These are phyloP conservation scores for Elsinoe fawcettii DNA, from an alignment of 2,329 filamentous ascomycete species.

Conservation along the genomic window DNA sequence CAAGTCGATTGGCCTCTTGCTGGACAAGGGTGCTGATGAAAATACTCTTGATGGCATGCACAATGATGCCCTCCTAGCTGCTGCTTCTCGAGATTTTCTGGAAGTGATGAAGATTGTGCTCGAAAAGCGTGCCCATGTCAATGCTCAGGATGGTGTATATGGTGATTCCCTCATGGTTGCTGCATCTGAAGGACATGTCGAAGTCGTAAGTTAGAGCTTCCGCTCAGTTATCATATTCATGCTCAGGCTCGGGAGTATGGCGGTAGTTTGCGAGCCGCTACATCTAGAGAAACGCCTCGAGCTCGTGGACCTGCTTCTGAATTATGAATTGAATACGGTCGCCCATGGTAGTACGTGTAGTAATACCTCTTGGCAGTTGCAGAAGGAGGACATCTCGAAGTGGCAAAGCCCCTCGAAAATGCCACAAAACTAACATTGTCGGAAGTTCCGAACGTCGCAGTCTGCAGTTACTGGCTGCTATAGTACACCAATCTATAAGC, in stretches of 20 bases:
- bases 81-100: slow-evolving; percentile 6
- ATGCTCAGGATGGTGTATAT: slow-evolving; percentile 9
- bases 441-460: too few species aligned
- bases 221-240: slow-evolving; percentile 23
- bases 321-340: too few species aligned
- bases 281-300: too few species aligned
- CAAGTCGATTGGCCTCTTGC: slow-evolving; percentile 19
- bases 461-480: too few species aligned
- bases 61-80: slow-evolving; percentile 20
- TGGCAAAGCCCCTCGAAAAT: too few species aligned
- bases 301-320: too few species aligned
- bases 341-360: too few species aligned
- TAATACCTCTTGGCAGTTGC: slow-evolving; percentile 21
- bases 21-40: slow-evolving; percentile 23
- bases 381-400: not conserved
- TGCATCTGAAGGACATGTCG: not conserved
- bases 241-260: slow-evolving; percentile 14
- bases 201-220: slow-evolving; percentile 21
- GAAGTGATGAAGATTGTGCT: slow-evolving; percentile 19
- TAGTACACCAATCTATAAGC: too few species aligned
- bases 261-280: too few species aligned
- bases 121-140: slow-evolving; percentile 18
- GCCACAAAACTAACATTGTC: too few species aligned
- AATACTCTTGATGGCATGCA: slow-evolving; percentile 19
- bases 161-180: not conserved